A percentile compares a stretch with the other conserved stretches of the same genome.
phyloP scores from a whole-genome alignment of 352 stramenopile genomes.

The Phytophthora agathidicida region DNA sequence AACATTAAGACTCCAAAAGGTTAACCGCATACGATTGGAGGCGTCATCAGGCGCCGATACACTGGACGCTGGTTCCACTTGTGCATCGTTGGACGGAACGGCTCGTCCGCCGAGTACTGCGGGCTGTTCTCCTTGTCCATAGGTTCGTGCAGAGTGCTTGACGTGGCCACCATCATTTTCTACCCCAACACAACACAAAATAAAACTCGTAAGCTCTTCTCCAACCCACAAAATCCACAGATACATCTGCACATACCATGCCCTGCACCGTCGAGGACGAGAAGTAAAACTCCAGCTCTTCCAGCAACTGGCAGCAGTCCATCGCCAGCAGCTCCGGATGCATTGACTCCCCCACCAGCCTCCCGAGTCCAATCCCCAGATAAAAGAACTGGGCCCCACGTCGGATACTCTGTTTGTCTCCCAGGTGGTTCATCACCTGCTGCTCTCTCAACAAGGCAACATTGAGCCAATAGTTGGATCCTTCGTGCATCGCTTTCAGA shows the following conservation, averaged over 20 bases:
- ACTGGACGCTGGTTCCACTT: slow-evolving; percentile 88
- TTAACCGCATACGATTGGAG: slow-evolving; percentile 61
- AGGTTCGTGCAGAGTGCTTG: slow-evolving; percentile 66
- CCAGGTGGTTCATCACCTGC: slow-evolving; percentile 67
- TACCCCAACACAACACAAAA: slow-evolving; percentile 34
- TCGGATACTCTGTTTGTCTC: slow-evolving; percentile 60
- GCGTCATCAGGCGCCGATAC: slow-evolving; percentile 73
- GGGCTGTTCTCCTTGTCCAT: slow-evolving; percentile 41
- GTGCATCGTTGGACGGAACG: slow-evolving; percentile 70
- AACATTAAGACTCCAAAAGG: not conserved
- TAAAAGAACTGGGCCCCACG: slow-evolving; percentile 84
- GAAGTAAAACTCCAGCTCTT: slow-evolving; percentile 89
- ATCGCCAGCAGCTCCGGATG: slow-evolving; percentile 68
- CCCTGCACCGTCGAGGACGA: slow-evolving; percentile 74
- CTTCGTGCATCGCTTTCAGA: slow-evolving; percentile 81
- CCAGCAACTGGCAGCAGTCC: slow-evolving; percentile 81
- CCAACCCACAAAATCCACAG: not conserved
- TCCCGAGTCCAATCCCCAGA: slow-evolving; percentile 70
- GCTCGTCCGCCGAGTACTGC: slow-evolving; percentile 53
- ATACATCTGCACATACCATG: too few relatives aligned
- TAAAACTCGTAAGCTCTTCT: too few relatives aligned
- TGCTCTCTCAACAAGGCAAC: slow-evolving; percentile 71
- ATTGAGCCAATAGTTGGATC: slow-evolving; percentile 85
- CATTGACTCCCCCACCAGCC: slow-evolving; percentile 57
- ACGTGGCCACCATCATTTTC: slow-evolving; percentile 89